A percentile compares a stretch with the other conserved stretches of the same genome.
phyloP scores from a whole-genome alignment of 306 rosid species.

The Vigna reflexopilosa region DNA sequence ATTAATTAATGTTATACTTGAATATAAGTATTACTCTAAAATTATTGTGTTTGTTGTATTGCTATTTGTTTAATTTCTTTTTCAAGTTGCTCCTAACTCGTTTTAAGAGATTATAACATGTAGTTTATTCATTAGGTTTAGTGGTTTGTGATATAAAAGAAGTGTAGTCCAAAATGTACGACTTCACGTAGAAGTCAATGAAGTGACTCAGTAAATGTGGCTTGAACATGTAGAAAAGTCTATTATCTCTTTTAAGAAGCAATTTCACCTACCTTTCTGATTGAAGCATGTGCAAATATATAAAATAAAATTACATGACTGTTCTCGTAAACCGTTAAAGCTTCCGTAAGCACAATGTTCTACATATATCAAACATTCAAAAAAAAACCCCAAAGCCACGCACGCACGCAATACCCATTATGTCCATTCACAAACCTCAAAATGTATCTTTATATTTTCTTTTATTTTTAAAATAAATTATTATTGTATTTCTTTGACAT shows the following conservation, averaged over 20 bases:
- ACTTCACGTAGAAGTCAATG: constrained; percentile 26
- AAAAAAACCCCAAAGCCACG: background rate
- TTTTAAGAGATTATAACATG: background rate
- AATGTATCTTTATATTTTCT: background rate
- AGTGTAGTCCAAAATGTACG: constrained; percentile 14
- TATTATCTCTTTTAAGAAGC: background rate
- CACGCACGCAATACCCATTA: too few relatives aligned
- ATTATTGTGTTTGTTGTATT: background rate
- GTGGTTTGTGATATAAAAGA: background rate
- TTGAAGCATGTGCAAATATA: constrained; percentile 43
- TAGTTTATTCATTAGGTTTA: background rate
- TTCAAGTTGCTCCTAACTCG: background rate
- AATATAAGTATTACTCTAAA: background rate
- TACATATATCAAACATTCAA: background rate
- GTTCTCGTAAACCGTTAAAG: background rate
- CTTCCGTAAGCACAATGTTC: constrained; percentile 24
- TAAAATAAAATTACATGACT: constrained; percentile 28
- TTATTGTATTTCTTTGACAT: background rate
- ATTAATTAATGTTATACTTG: background rate
- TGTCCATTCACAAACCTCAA: background rate
- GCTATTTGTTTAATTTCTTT: background rate
- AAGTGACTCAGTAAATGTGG: too few relatives aligned
- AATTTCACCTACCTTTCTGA: constrained; percentile 27
- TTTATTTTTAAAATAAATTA: background rate
- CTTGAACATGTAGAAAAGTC: constrained; percentile 46